Evolutionary conservation across 805 yeast genomes (phyloP).

Genomic region (Candida gorgasii): DNA sequence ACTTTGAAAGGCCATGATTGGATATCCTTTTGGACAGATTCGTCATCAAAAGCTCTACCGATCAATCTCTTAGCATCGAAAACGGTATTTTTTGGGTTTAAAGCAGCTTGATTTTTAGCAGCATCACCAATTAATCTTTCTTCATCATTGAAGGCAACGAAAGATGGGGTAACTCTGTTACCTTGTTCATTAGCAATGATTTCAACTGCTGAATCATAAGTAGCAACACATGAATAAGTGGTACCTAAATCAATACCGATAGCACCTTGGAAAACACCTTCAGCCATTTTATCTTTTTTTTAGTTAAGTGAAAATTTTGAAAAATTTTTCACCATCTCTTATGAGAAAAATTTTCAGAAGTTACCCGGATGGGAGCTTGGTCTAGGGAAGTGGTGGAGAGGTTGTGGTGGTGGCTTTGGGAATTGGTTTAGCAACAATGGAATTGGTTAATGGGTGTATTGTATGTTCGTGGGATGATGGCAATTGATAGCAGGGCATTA

Average conservation of each 20-base stretch:
- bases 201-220: slow-evolving; percentile 50
- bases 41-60: slow-evolving; percentile 64
- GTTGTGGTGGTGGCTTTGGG: not conserved
- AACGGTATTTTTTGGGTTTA: slow-evolving; percentile 51
- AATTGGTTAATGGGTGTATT: too few relatives aligned
- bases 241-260: slow-evolving; percentile 56
- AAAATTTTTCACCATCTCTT: slow-evolving; percentile 11
- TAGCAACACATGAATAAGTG: slow-evolving; percentile 53
- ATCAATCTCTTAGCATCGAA: slow-evolving; percentile 53
- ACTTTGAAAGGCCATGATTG: slow-evolving; percentile 51
- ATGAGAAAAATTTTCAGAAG: slow-evolving; percentile 10
- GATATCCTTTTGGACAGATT: slow-evolving; percentile 58
- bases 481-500: too few relatives aligned
- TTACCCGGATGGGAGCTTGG: slow-evolving; percentile 6
- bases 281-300: slow-evolving; percentile 63
- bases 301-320: slow-evolving; percentile 12
- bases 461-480: not conserved
- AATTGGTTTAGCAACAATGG: too few relatives aligned
- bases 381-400: not conserved
- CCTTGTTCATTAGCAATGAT: slow-evolving; percentile 54
- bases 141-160: slow-evolving; percentile 50
- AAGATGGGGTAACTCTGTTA: slow-evolving; percentile 53
- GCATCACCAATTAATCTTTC: slow-evolving; percentile 55
- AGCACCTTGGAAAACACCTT: slow-evolving; percentile 98
- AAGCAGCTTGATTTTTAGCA: slow-evolving; percentile 52